These are phyloP conservation scores for Pisolithus microcarpus DNA, from an alignment of 768 basidiomycete species.

Conservation along the genomic window DNA sequence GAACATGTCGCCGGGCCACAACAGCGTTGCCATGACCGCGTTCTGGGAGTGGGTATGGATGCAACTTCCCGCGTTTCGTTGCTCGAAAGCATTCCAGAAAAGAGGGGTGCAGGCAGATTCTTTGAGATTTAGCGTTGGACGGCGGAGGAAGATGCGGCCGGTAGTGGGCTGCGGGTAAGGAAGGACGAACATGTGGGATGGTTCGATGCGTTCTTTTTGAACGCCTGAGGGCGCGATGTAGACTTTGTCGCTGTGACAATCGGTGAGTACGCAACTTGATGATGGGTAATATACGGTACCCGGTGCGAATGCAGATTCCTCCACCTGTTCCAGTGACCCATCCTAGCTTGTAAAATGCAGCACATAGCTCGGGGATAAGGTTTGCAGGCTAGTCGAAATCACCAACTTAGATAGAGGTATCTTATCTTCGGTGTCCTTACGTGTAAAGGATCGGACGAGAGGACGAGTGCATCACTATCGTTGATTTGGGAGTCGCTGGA, in stretches of 20 bases:
- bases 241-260: slow-evolving; percentile 54
- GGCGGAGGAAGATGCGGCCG: slow-evolving; percentile 71
- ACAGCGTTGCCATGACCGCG: slow-evolving; percentile 80
- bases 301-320: slow-evolving; percentile 67
- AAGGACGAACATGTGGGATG: slow-evolving; percentile 82
- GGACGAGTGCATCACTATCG: slow-evolving; percentile 44
- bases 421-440: slow-evolving; percentile 29
- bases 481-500: background rate
- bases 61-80: slow-evolving; percentile 74
- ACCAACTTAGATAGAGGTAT: background rate
- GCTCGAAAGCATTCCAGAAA: slow-evolving; percentile 87
- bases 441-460: slow-evolving; percentile 56
- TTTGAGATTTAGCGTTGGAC: slow-evolving; percentile 63
- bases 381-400: slow-evolving; percentile 65
- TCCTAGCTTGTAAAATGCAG: slow-evolving; percentile 77
- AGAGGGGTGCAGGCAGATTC: slow-evolving; percentile 86
- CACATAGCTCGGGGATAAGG: slow-evolving; percentile 80
- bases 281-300: slow-evolving; percentile 34
- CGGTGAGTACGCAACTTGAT: background rate
- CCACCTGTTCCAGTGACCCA: slow-evolving; percentile 92
- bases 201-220: slow-evolving; percentile 82
- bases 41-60: slow-evolving; percentile 91
- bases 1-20: slow-evolving; percentile 66
- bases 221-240: slow-evolving; percentile 87
- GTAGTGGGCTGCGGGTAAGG: slow-evolving; percentile 58